Base-by-base conservation (phyloP, 805 yeast genomes). In the Hanseniaspora thailandica region DNA sequence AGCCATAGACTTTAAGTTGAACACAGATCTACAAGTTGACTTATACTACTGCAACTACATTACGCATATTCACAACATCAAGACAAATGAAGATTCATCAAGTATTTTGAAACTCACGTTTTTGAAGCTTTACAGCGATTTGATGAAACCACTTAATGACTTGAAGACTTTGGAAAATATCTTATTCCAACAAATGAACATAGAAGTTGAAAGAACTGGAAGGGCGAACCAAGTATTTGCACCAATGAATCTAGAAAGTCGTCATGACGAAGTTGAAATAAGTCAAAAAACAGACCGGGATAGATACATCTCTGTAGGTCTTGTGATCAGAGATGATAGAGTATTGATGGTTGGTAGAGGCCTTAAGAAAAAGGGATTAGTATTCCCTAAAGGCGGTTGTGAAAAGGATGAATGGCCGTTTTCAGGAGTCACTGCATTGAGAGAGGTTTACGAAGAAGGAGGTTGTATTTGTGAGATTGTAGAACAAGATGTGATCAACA, bases 401-500 rank as follows among this genome's bases (percentile, higher is more conserved):
- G 98, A 93, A 66, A 63, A 64, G 26, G 98, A 93, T 66, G 98
- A 86, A 66, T 54, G 47, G 52, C 51, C 60, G 15, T 66, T 71
- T 58, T 69, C 61, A 56, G 59, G 63, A 7, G 47, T 68, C 2
- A 69, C 86, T 4, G 97, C 97, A 0, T 70, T 75, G 17, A 72
- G 98, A 55, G 98, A 93, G 64, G 85, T 95, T 0, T 93, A 98
- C 97, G 98, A 93, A 67, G 98, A 93, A 67, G 93, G 95, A 0
- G 98, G 98, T 0, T 85, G 84, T 26, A 76, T 76, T 33, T 96
- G 97, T 10, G 68, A 65, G 20, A 73, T 88, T 4, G 61, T 71
- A 4, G 59, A 62, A 39, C 73, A 73, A 55, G 69, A 89, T 40
- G 94, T 89, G 0, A 71, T 76, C 0, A 81, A 86, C 6, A 23